phyloP scores from a whole-genome alignment of 345 rosid genomes.

The Durio zibethinus region DNA sequence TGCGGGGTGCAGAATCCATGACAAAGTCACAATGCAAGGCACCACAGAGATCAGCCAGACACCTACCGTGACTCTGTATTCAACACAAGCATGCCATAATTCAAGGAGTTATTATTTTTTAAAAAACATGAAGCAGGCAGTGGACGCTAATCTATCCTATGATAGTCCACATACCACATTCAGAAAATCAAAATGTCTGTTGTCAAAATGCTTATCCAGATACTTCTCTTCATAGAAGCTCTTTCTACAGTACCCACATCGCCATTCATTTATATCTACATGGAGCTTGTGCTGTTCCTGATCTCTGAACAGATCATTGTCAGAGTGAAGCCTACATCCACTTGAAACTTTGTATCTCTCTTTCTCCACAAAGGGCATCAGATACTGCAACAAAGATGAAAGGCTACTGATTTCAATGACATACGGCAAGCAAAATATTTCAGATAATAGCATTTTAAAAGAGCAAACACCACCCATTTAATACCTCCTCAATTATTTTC shows the following conservation, averaged over 20 bases:
- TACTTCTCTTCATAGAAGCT: slow-evolving; percentile 74
- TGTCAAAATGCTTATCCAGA: slow-evolving; percentile 81
- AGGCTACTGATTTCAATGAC: neutral
- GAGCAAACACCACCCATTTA: neutral
- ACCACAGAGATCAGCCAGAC: slow-evolving; percentile 75
- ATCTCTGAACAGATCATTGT: slow-evolving; percentile 78
- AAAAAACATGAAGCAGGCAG: neutral
- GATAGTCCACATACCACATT: slow-evolving; percentile 55
- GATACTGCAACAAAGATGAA: slow-evolving; percentile 47
- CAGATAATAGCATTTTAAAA: neutral
- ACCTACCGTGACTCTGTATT: slow-evolving; percentile 60
- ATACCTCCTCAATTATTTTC: slow-evolving; percentile 54
- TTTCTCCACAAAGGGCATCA: slow-evolving; percentile 80
- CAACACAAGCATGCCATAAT: slow-evolving; percentile 24
- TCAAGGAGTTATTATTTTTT: slow-evolving; percentile 8
- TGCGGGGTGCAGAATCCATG: slow-evolving; percentile 35
- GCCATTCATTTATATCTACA: slow-evolving; percentile 77
- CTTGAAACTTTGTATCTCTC: slow-evolving; percentile 57
- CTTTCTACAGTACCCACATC: slow-evolving; percentile 89
- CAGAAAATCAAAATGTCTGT: slow-evolving; percentile 70
- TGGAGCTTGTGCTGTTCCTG: slow-evolving; percentile 89
- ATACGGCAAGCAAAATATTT: neutral
- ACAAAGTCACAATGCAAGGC: slow-evolving; percentile 71
- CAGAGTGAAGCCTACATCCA: slow-evolving; percentile 75
- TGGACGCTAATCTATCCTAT: neutral